Evolutionary conservation across 1,139 yeast species (phyloP), one percentile per base, ranked within the genome.

Genomic region (Geotrichum citri-aurantii): DNA sequence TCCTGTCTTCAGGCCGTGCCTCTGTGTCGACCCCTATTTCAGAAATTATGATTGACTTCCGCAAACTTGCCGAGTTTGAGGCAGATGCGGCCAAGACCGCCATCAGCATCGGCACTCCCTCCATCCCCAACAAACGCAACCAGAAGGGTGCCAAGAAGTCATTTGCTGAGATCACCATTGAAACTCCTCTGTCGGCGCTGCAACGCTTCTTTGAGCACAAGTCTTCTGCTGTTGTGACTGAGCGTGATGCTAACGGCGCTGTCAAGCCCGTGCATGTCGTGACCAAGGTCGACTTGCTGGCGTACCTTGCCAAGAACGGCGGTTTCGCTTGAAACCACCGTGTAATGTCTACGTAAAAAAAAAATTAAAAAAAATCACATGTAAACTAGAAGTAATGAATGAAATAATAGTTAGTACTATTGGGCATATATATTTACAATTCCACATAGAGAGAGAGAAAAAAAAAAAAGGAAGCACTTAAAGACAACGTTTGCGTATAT

Each of bases 161-260:
- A 65, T 89, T 86, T 73, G 82, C 81, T 62, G 82, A 82, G 64
- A 86, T 89, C 68, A 85, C 89, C 44, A 80, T 84, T 64, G 80
- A 81, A 61, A 86, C 96, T 29, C 80, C 86, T 58, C 79, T 89
- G 69, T 72, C 81, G 51, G 85, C 86, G 62, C 79, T 89, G 73
- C 87, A 86, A 77, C 81, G 82, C 68, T 89, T 89, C 75, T 89
- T 89, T 67, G 96, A 89, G 77, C 88, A 86, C 70, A 85, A 88
- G 75, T 88, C 96, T 12, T 85, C 89, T 67, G 96, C 95, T 44
- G 83, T 89, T 67, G 88, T 89, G 62, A 88, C 96, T 56, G 93
- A 86, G 69, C 59, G 66, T 47, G 67, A 70, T 29, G 64, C 68
- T 17, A 69, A 65, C 37, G 68, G 68, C 21, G 65, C 64, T 23